These are phyloP conservation scores for Mycena rosella DNA, from an alignment of 768 basidiomycete species.

Conservation along the genomic window DNA sequence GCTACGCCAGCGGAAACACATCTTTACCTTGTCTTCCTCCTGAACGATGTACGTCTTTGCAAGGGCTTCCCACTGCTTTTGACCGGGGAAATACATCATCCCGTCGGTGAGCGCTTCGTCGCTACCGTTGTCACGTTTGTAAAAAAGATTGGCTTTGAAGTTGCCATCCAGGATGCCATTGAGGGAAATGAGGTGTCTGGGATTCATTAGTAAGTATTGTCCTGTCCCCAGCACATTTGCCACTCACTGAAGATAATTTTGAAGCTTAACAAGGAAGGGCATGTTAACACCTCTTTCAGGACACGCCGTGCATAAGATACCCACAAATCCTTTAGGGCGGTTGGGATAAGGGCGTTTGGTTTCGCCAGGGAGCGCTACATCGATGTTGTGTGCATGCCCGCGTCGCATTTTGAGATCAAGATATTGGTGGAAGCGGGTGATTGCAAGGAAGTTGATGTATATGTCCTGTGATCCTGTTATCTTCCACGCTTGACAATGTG, in stretches of 20 bases:
- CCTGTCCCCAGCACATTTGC: not conserved
- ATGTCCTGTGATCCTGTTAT: slow-evolving; percentile 16
- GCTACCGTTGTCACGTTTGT: slow-evolving; percentile 29
- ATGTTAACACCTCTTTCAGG: slow-evolving; percentile 28
- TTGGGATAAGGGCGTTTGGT: slow-evolving; percentile 18
- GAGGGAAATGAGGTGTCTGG: slow-evolving; percentile 9
- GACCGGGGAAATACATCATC: slow-evolving; percentile 24
- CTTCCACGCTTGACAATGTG: not conserved
- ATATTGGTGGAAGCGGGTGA: slow-evolving; percentile 14
- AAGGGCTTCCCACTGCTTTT: too few relatives aligned
- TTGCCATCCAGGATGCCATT: slow-evolving; percentile 17
- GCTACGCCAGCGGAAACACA: too few relatives aligned
- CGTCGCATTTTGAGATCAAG: slow-evolving; percentile 15
- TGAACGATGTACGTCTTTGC: too few relatives aligned
- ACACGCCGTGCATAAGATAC: slow-evolving; percentile 15
- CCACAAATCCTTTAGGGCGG: slow-evolving; percentile 12
- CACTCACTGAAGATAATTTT: slow-evolving; percentile 23
- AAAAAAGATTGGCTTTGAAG: slow-evolving; percentile 21
- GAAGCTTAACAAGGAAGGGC: slow-evolving; percentile 1
- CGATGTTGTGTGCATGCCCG: slow-evolving; percentile 15
- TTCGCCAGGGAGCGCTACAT: slow-evolving; percentile 19
- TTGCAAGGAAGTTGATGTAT: slow-evolving; percentile 14
- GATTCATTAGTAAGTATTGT: not conserved
- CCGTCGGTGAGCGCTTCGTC: slow-evolving; percentile 23
- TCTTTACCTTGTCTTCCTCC: not conserved